Evolutionary conservation across 2,329 filamentous ascomycete species (phyloP), one percentile per base, ranked within the genome.

Genomic region (Orbilia brochopaga): DNA sequence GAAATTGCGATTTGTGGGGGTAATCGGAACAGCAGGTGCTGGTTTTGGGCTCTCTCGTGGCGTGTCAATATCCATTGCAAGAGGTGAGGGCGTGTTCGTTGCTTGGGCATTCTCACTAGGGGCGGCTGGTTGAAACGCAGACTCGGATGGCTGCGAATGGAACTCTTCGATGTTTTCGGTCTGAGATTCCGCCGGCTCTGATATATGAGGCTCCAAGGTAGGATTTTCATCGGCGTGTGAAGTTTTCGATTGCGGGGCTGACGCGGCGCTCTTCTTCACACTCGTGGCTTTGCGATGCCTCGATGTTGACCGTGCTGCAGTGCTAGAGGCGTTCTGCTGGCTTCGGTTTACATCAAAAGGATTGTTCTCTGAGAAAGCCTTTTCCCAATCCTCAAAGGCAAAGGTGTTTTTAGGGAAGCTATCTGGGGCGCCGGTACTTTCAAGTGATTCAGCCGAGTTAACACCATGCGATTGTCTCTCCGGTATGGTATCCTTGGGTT

Each of bases 51-150:
- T 66, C 21, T 48, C 55, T 19, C 54, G 55, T 17, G 69, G 61
- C 8, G 69, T 66, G 27, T 73, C 69, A 30, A 73, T 65, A 58
- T 73, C 69, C 69, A 73, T 73, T 10, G 61, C 69, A 8, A 73
- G 30, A 8, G 66, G 69, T 0, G 69, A 73, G 15, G 69, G 69
- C 17, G 53, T 46, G 35, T 55, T 58, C 1, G 27, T 42, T 15
- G 40, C 48, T 27, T n/a, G 56, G 17, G n/a, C 23, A 5, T 27
- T 30, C 37, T 58, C 59, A 23, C 50, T 64, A 15, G n/a, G 66
- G n/a, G 30, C 21, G 1, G 37, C 19, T 42, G 58, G 27, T 21
- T 35, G 21, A 46, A 35, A n/a, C 1, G 21, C 37, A 11, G 37
- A 23, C 8, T n/a, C 35, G 10, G 55, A 23, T 32, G 10, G n/a